Percentiles rank a stretch among this genome's conserved stretches.
Conservation (phyloP, 2,329 filamentous ascomycete species). For the Colletotrichum navitas region DNA sequence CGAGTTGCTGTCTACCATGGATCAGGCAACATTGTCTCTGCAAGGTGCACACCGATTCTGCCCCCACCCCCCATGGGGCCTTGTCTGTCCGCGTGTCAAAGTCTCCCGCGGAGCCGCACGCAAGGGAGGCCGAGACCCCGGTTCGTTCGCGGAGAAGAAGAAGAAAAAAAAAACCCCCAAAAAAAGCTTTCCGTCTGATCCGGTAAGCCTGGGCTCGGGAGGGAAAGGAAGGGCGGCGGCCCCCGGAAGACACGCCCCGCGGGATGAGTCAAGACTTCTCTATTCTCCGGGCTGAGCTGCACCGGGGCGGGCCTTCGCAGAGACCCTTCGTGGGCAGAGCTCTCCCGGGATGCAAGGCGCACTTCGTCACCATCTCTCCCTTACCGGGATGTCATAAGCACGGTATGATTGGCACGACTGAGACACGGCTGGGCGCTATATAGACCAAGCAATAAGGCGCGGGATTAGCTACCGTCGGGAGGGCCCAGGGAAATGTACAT, state of each 20-base stretch:
- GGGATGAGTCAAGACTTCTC: background rate
- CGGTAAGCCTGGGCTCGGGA: background rate
- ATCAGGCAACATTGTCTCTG: background rate
- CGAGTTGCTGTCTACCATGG: background rate
- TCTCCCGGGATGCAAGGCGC: background rate
- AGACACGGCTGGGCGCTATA: background rate
- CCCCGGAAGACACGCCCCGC: background rate
- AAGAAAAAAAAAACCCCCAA: no score
- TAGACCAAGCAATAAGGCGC: background rate
- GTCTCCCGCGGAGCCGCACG: background rate
- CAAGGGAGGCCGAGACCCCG: slow-evolving; percentile 1
- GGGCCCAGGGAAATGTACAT: background rate
- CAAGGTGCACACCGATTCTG: background rate
- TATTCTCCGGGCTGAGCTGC: background rate
- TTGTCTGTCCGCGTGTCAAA: background rate
- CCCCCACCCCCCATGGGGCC: background rate
- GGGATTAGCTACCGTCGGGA: background rate
- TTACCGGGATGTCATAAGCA: background rate
- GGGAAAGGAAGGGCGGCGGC: background rate
- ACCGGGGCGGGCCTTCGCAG: no score
- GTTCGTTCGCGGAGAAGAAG: background rate
- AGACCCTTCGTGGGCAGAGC: background rate
- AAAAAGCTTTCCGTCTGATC: background rate
- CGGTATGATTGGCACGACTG: background rate
- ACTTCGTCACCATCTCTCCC: background rate